Evolutionary conservation across 352 stramenopile genomes (phyloP), one percentile per base, ranked within the genome.

Genomic region (Pythium aquatile): DNA sequence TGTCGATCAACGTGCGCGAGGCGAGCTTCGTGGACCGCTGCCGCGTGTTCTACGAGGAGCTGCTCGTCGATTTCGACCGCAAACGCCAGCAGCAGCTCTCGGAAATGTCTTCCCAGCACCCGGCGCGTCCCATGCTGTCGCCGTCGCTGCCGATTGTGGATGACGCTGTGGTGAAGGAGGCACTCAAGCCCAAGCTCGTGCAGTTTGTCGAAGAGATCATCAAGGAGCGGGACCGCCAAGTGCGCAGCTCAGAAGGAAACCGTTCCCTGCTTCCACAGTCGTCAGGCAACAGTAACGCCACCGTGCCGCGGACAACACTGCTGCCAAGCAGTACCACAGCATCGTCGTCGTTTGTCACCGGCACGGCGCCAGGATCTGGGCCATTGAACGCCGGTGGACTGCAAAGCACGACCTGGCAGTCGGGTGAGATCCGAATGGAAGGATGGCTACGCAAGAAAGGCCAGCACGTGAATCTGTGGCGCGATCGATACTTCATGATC

Each of bases 401-500:
- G 1, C 55, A 57, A 0, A 46, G 55, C 29, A 57, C 54, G 17
- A 58, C 61, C 2, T 68, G 60, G 59, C 66, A 68, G 56, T 59
- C 72, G 0, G 83, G 82, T 1, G 84, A 93, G 73, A 95, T 95
- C 60, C 73, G 84, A 37, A 93, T 95, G 81, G 85, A 93, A 72
- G 86, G 86, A 28, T 95, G 81, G 79, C 75, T 95, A 28, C 79
- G 85, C 51, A 95, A 95, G 71, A 93, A 93, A 68, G 86, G 86
- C 0, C 83, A 93, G 58, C 86, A 95, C 55, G 86, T 95, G 5
- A 95, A 91, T 52, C 69, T 95, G 42, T 95, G 86, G 86, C 72
- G 86, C 20, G 86, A 95, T 30, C 77, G 86, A 8, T 95, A 95
- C 66, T 95, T 93, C 54, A 93, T 93, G 81, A 92, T 95, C 70